Percentiles rank a stretch among this genome's conserved stretches.
Evolutionary conservation across 2,329 filamentous ascomycete genomes (phyloP).

Genomic region (Ophiostoma australiae): DNA sequence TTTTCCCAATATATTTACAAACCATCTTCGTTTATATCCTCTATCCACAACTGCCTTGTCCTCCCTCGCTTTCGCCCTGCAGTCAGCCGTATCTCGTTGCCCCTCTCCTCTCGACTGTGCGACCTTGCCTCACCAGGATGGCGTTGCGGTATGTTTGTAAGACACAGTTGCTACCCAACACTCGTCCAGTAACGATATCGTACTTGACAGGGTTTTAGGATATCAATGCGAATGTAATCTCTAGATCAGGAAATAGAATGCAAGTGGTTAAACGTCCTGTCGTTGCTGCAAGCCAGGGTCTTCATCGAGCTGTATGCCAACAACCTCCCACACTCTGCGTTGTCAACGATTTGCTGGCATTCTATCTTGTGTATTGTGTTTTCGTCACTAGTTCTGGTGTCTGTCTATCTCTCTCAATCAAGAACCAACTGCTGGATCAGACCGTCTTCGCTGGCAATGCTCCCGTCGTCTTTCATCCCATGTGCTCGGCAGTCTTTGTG

Average conservation of each 20-base stretch:
- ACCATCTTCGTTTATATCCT: background rate
- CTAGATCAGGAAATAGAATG: too few relatives aligned
- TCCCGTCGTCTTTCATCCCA: background rate
- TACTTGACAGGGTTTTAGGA: background rate
- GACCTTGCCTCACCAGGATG: background rate
- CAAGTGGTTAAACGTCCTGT: too few relatives aligned
- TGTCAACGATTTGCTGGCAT: background rate
- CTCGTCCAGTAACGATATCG: background rate
- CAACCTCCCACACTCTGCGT: background rate
- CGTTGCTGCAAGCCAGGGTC: background rate
- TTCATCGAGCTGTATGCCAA: background rate
- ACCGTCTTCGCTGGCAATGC: background rate
- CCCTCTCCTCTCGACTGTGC: background rate
- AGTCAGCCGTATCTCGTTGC: background rate
- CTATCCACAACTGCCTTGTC: background rate
- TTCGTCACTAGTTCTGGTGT: background rate
- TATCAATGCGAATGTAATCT: too few relatives aligned
- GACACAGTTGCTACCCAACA: slow-evolving; percentile 3
- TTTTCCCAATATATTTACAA: background rate
- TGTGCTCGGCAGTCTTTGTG: background rate
- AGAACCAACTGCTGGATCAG: background rate
- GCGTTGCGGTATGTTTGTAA: background rate
- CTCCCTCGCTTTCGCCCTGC: slow-evolving; percentile 8
- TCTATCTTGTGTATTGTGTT: background rate
- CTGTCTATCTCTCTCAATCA: background rate